These are phyloP conservation scores for Coniochaeta sp. DNA, from an alignment of 2,329 filamentous ascomycete species.

Conservation along the genomic window DNA sequence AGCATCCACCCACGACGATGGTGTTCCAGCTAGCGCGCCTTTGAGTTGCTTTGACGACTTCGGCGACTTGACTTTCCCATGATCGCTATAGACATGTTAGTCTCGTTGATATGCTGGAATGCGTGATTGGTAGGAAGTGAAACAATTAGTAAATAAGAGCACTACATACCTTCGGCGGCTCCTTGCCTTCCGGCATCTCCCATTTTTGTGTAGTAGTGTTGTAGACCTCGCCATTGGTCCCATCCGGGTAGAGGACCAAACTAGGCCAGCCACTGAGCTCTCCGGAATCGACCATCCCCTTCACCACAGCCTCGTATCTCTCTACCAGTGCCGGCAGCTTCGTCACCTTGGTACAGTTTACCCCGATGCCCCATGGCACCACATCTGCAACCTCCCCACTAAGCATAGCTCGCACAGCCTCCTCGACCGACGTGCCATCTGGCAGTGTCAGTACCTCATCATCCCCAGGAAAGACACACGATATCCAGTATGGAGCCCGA, in stretches of 20 bases:
- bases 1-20: slow-evolving; percentile 46
- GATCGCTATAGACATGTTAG: slow-evolving; percentile 16
- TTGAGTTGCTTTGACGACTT: slow-evolving; percentile 29
- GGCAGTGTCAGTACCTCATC: slow-evolving; percentile 36
- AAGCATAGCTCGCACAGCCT: slow-evolving; percentile 32
- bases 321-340: slow-evolving; percentile 49
- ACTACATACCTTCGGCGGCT: slow-evolving; percentile 18
- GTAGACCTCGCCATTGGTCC: slow-evolving; percentile 61
- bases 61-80: slow-evolving; percentile 38
- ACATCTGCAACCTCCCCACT: slow-evolving; percentile 10
- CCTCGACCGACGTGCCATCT: slow-evolving; percentile 41
- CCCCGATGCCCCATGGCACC: slow-evolving; percentile 54
- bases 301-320: slow-evolving; percentile 43
- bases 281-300: slow-evolving; percentile 24
- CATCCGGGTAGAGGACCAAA: slow-evolving; percentile 61
- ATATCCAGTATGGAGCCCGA: slow-evolving; percentile 45
- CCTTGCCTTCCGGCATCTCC: slow-evolving; percentile 32
- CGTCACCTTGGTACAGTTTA: slow-evolving; percentile 62
- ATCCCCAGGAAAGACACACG: slow-evolving; percentile 53
- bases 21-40: slow-evolving; percentile 31
- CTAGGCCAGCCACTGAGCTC: slow-evolving; percentile 35
- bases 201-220: slow-evolving; percentile 55
- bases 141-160: neutral
- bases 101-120: neutral
- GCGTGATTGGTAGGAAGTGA: neutral